Conservation (phyloP, 2,329 filamentous ascomycete genomes). For the Talaromyces sp. region DNA sequence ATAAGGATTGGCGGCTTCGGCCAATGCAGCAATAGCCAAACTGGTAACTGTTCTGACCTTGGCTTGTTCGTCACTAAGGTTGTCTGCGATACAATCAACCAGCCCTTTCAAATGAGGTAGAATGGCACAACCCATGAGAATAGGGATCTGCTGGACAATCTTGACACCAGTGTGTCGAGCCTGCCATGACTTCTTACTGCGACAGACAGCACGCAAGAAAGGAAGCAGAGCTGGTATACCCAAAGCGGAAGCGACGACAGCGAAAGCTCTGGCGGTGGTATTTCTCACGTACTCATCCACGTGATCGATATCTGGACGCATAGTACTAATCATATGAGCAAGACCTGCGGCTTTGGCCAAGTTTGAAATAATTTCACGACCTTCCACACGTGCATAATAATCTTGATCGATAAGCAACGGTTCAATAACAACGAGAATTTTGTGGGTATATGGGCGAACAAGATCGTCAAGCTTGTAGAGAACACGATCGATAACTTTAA, state of each 20-base stretch:
- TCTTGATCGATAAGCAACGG: constrained; percentile 99
- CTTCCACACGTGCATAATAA: constrained; percentile 97
- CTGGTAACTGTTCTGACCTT: constrained; percentile 96
- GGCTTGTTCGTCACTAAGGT: constrained; percentile 94
- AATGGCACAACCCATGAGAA: constrained; percentile 96
- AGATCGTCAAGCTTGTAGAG: constrained; percentile 98
- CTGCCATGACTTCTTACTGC: constrained; percentile 99
- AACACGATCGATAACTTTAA: constrained; percentile 98
- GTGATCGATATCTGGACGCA: constrained; percentile 98
- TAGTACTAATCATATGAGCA: constrained; percentile 98
- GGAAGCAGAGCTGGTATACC: constrained; percentile 93
- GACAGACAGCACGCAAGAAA: constrained; percentile 91
- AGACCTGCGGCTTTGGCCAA: constrained; percentile 93
- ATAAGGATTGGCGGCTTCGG: constrained; percentile 94
- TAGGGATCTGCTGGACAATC: constrained; percentile 98
- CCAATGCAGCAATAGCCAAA: constrained; percentile 88
- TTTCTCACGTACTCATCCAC: constrained; percentile 98
- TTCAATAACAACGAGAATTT: constrained; percentile 97
- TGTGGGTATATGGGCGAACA: constrained; percentile 93
- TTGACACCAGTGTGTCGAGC: constrained; percentile 97
- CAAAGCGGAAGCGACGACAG: constrained; percentile 91
- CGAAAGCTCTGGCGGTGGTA: constrained; percentile 93
- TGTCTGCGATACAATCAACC: constrained; percentile 93
- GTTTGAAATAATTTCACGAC: constrained; percentile 98
- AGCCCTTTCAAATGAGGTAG: constrained; percentile 92